Evolutionary conservation across 1,139 yeast genomes (phyloP), one percentile per base, ranked within the genome.

Genomic region (Geotrichum fermentans): DNA sequence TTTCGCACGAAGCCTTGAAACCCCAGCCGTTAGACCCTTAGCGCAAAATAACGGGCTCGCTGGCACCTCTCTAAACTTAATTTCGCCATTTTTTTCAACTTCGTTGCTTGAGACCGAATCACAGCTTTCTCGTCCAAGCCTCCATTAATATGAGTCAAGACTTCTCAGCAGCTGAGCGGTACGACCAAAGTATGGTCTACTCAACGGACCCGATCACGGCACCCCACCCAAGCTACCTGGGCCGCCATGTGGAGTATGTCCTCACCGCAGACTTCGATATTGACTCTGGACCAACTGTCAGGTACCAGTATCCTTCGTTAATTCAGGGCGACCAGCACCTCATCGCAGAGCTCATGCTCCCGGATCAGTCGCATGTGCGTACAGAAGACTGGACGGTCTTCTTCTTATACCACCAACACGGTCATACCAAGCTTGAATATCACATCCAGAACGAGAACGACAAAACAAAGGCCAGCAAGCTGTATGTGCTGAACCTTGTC

Each of bases 291-390:
- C 84, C 85, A 1, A 68, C 74, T 4, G 65, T 80, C 42, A 61
- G 71, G 42, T 74, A 72, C 59, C 81, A 75, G 57, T 77, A 74
- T 58, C 86, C 86, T 3, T 57, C 32, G 16, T 35, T 47, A 8
- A 45, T 48, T 21, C 38, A 44, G 17, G 43, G 52, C 16, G 54
- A 51, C 29, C 26, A 39, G 22, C 37, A 40, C 11, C 45, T 51
- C 13, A 44, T 48, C 20, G 82, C 83, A 0, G 85, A 80, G 61
- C 68, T 80, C 42, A 78, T 80, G 81, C 66, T 80, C 40, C 86
- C 86, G 0, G 86, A 80, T 59, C 83, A 79, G 60, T 77, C 78
- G 43, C 85, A 80, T 61, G 75, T 74, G 49, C 63, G 85, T 41
- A 69, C 69, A 28, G 83, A 80, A 58, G 86, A 80, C 63, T 80